These are phyloP conservation scores for Carex pumila DNA, from an alignment of 176 grass and related monocot genomes.

Conservation along the genomic window DNA sequence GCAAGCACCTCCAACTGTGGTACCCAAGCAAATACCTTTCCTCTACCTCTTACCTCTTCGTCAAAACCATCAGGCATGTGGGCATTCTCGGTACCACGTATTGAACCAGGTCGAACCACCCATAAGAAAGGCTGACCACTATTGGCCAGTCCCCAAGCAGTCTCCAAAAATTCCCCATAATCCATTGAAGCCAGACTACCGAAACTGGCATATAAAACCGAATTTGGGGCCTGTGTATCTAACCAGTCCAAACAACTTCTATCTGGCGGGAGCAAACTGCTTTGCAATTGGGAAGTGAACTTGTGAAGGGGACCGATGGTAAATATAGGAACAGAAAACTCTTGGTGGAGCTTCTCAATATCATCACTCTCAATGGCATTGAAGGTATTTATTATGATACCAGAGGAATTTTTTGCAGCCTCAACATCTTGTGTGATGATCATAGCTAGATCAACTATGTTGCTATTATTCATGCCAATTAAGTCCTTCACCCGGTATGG, in stretches of 20 bases:
- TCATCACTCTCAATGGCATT: slow-evolving; percentile 15
- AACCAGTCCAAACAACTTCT: slow-evolving; percentile 29
- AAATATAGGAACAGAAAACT: slow-evolving; percentile 12
- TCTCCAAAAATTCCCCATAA: slow-evolving; percentile 20
- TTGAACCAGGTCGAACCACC: slow-evolving; percentile 20
- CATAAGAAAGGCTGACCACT: slow-evolving; percentile 26
- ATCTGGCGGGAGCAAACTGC: slow-evolving; percentile 4
- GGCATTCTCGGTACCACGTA: not conserved
- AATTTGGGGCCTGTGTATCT: slow-evolving; percentile 15
- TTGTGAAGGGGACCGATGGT: slow-evolving; percentile 26
- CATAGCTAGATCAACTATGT: not conserved
- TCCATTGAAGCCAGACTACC: slow-evolving; percentile 25
- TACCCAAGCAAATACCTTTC: slow-evolving; percentile 17
- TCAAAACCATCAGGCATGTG: not conserved
- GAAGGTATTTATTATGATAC: slow-evolving; percentile 28
- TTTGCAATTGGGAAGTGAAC: not conserved
- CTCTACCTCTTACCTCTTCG: slow-evolving; percentile 9
- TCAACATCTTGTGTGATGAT: not conserved
- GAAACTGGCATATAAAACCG: slow-evolving; percentile 34
- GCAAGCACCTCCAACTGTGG: slow-evolving; percentile 30
- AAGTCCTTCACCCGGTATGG: slow-evolving; percentile 25
- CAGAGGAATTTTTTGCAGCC: slow-evolving; percentile 12
- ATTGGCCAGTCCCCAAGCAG: slow-evolving; percentile 19
- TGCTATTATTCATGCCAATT: not conserved
- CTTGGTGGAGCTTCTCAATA: not conserved